A percentile compares a stretch with the other conserved stretches of the same genome.
These are phyloP conservation scores for Beauveria caledonica DNA, from an alignment of 2,329 filamentous ascomycete species.

Conservation along the genomic window DNA sequence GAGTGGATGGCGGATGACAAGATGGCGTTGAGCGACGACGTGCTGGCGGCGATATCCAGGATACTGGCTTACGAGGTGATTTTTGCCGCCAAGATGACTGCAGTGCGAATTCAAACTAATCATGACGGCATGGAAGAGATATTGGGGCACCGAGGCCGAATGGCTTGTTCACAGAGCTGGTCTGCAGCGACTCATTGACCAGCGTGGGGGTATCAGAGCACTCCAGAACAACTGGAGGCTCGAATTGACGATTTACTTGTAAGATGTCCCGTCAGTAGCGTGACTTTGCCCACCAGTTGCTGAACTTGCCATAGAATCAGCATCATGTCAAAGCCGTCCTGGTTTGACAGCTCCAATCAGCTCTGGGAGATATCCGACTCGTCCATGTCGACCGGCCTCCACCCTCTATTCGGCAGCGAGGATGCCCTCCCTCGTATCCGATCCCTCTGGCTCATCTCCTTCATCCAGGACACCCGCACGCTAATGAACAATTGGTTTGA, in stretches of 20 bases:
- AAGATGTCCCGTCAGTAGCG: not conserved
- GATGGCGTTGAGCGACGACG: constrained; percentile 24
- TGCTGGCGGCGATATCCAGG: not conserved
- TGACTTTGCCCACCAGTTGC: too few species aligned
- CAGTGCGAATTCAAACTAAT: not conserved
- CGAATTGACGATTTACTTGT: constrained; percentile 1
- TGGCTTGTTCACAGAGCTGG: constrained; percentile 1
- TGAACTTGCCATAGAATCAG: not conserved
- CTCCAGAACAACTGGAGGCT: constrained; percentile 5
- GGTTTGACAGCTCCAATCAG: constrained; percentile 9
- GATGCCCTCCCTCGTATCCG: not conserved
- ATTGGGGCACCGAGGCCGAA: constrained; percentile 8
- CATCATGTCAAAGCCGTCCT: constrained; percentile 1
- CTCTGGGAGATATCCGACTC: constrained; percentile 1
- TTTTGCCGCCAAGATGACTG: not conserved
- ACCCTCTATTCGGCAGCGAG: not conserved
- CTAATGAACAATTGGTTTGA: constrained; percentile 4
- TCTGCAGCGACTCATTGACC: not conserved
- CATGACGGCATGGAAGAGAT: not conserved
- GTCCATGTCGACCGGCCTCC: not conserved
- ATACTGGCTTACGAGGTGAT: not conserved
- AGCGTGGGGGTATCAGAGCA: not conserved
- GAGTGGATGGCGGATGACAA: constrained; percentile 24
- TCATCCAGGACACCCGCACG: constrained; percentile 6
- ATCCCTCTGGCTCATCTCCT: constrained; percentile 5